These are phyloP conservation scores for Sporothrix humicola DNA, from an alignment of 2,329 filamentous ascomycete genomes.

Conservation along the genomic window DNA sequence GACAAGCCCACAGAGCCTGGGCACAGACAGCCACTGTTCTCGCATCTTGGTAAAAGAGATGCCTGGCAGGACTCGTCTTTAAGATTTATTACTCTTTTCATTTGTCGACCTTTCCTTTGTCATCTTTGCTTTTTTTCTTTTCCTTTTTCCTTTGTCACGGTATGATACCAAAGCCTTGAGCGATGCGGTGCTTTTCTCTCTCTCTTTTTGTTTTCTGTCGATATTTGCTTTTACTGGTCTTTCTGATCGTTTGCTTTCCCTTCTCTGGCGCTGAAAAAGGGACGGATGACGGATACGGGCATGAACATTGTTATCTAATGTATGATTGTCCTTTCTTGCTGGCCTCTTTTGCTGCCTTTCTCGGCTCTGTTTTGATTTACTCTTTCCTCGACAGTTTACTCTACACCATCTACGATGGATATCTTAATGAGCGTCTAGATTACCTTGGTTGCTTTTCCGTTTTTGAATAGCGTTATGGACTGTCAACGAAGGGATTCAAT, in stretches of 20 bases:
- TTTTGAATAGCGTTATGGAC: neutral
- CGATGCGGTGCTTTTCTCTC: neutral
- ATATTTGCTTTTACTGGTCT: neutral
- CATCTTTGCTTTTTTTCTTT: neutral
- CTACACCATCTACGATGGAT: neutral
- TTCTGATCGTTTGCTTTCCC: neutral
- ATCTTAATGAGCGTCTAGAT: conserved; percentile 10
- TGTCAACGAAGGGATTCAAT: no score
- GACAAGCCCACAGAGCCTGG: neutral
- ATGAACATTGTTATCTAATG: neutral
- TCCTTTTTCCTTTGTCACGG: neutral
- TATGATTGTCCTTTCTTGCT: neutral
- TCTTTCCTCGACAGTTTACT: no score
- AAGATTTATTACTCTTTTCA: neutral
- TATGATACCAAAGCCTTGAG: conserved; percentile 22
- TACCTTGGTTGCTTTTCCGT: neutral
- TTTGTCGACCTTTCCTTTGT: neutral
- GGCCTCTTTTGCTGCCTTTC: neutral
- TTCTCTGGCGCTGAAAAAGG: neutral
- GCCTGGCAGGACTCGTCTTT: neutral
- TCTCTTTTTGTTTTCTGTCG: neutral
- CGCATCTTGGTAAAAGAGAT: conserved; percentile 13
- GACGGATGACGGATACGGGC: conserved; percentile 3
- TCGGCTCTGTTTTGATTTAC: neutral
- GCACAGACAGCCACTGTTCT: neutral